Conservation (phyloP, 2,329 filamentous ascomycete species). For the Aspergillus intermedius region DNA sequence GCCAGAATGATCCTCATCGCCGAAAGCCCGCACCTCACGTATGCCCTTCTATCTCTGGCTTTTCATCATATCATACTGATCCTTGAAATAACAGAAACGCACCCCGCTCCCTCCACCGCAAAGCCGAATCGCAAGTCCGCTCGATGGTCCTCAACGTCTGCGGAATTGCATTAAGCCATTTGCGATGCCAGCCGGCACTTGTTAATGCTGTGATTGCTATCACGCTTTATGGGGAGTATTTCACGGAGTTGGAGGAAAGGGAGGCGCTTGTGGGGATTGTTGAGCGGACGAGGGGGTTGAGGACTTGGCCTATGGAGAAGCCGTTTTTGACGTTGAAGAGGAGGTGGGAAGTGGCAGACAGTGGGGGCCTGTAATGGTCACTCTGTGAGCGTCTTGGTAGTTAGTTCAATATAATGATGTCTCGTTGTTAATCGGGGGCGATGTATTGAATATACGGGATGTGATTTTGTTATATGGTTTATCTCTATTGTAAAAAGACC, state of each 20-base stretch:
- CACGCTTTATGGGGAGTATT: slow-evolving; percentile 16
- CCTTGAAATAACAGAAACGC: slow-evolving; percentile 3
- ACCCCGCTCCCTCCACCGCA: slow-evolving; percentile 9
- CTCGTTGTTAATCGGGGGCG: too few relatives aligned
- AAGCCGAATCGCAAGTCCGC: slow-evolving; percentile 13
- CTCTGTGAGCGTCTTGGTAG: background rate
- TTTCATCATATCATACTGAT: background rate
- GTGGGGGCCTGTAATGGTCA: background rate
- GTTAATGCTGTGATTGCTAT: slow-evolving; percentile 17
- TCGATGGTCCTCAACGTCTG: slow-evolving; percentile 14
- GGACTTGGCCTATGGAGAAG: background rate
- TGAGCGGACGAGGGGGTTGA: background rate
- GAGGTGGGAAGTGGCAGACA: background rate
- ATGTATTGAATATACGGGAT: background rate
- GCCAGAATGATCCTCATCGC: slow-evolving; percentile 16
- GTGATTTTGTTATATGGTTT: background rate
- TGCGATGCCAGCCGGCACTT: slow-evolving; percentile 11
- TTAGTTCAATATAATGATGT: too few relatives aligned
- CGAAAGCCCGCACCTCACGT: slow-evolving; percentile 14
- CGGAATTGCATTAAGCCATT: slow-evolving; percentile 13
- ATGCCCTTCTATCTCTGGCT: background rate
- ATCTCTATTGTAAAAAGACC: background rate
- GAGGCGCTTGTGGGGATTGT: slow-evolving; percentile 14
- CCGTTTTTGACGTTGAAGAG: background rate
- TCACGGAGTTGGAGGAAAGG: slow-evolving; percentile 9